These are phyloP conservation scores for Penicillium alfredii DNA, from an alignment of 495 filamentous ascomycete genomes.

Conservation along the genomic window DNA sequence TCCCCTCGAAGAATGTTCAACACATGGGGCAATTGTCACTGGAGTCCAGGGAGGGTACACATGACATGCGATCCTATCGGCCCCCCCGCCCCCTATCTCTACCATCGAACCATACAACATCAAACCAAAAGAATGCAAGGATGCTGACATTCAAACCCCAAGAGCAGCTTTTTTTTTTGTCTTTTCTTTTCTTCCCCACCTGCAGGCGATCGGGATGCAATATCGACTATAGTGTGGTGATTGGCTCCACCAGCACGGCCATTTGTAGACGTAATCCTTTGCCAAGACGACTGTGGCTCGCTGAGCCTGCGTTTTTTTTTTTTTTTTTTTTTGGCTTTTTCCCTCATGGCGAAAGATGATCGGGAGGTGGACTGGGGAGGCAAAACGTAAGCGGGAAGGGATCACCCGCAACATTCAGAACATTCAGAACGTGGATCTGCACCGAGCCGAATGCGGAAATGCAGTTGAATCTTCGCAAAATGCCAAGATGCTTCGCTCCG, in stretches of 20 bases:
- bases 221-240: too few species aligned
- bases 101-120: too few species aligned
- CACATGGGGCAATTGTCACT: constrained; percentile 11
- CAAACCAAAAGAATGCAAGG: too few species aligned
- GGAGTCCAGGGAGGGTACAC: constrained; percentile 8
- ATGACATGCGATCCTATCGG: constrained; percentile 12
- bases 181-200: too few species aligned
- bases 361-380: too few species aligned
- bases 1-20: constrained; percentile 7
- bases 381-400: constrained; percentile 7
- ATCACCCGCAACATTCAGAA: constrained; percentile 3
- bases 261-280: constrained; percentile 14
- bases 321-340: constrained; percentile 1
- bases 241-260: too few species aligned
- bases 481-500: too few species aligned
- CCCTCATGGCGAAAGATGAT: too few species aligned
- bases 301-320: constrained; percentile 10
- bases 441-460: constrained; percentile 9
- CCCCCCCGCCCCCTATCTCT: constrained; percentile 6
- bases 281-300: constrained; percentile 21
- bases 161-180: too few species aligned
- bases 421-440: constrained; percentile 8
- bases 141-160: too few species aligned
- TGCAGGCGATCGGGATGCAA: too few species aligned
- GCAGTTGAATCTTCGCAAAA: too few species aligned